phyloP scores from a whole-genome alignment of 768 basidiomycete genomes.

The Favolaschia claudopus region DNA sequence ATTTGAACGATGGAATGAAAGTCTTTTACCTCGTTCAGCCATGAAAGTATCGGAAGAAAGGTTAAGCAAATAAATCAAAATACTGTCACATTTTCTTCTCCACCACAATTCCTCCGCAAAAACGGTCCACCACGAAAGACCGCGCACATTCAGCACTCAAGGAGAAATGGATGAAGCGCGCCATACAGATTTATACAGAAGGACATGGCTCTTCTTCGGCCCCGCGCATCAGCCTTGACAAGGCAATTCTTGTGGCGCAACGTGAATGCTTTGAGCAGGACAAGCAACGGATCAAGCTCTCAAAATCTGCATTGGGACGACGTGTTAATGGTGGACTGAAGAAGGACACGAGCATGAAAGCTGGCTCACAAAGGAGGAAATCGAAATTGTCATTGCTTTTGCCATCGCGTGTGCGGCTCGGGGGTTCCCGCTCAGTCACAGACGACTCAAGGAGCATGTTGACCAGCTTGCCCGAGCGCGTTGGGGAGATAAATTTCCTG shows the following conservation, averaged over 20 bases:
- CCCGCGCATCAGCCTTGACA: background rate
- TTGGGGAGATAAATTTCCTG: constrained; percentile 17
- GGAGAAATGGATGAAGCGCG: background rate
- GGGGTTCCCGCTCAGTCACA: constrained; percentile 38
- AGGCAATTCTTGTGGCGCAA: background rate
- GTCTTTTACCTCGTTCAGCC: too few relatives aligned
- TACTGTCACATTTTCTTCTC: too few relatives aligned
- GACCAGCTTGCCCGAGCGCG: constrained; percentile 28
- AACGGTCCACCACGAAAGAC: too few relatives aligned
- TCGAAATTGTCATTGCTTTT: background rate
- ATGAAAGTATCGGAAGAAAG: too few relatives aligned
- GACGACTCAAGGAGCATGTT: constrained; percentile 32
- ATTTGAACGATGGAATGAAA: too few relatives aligned
- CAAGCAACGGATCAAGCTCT: background rate
- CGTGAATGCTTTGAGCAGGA: background rate
- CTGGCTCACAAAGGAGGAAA: background rate
- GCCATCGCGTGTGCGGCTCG: background rate
- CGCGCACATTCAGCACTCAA: background rate
- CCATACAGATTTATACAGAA: background rate
- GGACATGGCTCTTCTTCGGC: background rate
- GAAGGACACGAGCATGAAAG: background rate
- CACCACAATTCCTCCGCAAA: too few relatives aligned
- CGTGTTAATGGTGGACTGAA: background rate
- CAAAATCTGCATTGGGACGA: background rate
- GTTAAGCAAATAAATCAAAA: background rate